Conservation (phyloP, 2,329 filamentous ascomycete genomes). For the Neonectria magnoliae region DNA sequence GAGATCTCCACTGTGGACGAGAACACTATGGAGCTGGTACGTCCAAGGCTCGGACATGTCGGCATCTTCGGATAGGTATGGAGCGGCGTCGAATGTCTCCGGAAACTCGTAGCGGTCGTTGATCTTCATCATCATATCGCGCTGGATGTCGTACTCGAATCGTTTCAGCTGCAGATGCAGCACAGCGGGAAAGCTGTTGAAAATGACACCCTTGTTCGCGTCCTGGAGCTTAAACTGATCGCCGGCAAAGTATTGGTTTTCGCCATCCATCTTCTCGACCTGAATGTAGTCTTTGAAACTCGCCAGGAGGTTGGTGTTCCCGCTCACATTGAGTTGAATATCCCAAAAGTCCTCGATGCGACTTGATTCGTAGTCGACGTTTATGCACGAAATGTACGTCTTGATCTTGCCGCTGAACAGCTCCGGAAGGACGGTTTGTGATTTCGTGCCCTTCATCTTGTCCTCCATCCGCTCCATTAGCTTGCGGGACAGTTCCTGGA, state of each 20-base stretch:
- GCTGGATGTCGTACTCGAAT: constrained; percentile 96
- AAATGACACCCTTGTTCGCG: constrained; percentile 97
- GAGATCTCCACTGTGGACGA: constrained; percentile 95
- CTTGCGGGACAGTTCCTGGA: constrained; percentile 95
- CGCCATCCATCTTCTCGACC: constrained; percentile 95
- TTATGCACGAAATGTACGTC: constrained; percentile 98
- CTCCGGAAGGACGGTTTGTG: constrained; percentile 86
- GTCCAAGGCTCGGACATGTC: constrained; percentile 89
- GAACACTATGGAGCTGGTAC: constrained; percentile 92
- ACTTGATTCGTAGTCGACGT: constrained; percentile 97
- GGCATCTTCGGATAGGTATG: constrained; percentile 86
- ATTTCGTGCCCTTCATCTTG: constrained; percentile 96
- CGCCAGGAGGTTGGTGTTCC: constrained; percentile 90
- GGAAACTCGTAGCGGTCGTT: constrained; percentile 93
- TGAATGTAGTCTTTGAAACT: constrained; percentile 97
- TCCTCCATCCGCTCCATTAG: constrained; percentile 97
- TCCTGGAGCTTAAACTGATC: constrained; percentile 93
- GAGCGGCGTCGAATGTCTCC: constrained; percentile 82
- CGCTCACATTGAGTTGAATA: constrained; percentile 94
- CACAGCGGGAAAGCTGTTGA: constrained; percentile 93
- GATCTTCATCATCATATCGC: constrained; percentile 99
- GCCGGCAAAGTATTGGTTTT: constrained; percentile 97
- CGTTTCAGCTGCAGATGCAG: constrained; percentile 95
- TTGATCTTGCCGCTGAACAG: constrained; percentile 99
- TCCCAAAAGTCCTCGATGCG: constrained; percentile 99